Conservation (phyloP, 1,139 yeast genomes). For the Suhomyces bokatorum region DNA sequence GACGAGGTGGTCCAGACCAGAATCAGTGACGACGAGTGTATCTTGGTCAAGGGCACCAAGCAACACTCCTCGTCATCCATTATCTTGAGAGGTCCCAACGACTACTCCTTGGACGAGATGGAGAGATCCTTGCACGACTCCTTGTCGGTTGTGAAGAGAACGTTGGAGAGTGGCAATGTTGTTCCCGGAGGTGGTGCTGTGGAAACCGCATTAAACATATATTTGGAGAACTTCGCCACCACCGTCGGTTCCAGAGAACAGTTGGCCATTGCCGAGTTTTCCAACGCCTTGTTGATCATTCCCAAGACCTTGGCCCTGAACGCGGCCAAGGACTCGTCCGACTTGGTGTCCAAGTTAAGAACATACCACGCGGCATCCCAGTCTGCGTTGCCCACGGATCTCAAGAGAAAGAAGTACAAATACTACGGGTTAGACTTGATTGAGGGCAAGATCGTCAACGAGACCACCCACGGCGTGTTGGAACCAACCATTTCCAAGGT, state of each 20-base stretch:
- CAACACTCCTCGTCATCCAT: conserved; percentile 92
- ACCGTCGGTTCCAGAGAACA: conserved; percentile 98
- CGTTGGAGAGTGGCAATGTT: conserved; percentile 89
- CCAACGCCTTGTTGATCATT: conserved; percentile 81
- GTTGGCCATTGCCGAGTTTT: conserved; percentile 96
- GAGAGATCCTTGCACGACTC: conserved; percentile 96
- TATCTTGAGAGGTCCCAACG: conserved; percentile 94
- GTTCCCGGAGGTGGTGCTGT: conserved; percentile 99
- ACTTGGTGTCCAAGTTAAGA: conserved; percentile 89
- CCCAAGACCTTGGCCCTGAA: conserved; percentile 97
- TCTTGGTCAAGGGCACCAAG: conserved; percentile 88
- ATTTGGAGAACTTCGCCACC: conserved; percentile 95
- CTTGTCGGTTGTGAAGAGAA: conserved; percentile 90
- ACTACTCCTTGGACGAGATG: conserved; percentile 96
- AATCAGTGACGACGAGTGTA: conserved; percentile 96
- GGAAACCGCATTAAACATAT: conserved; percentile 92
- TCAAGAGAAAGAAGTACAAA: conserved; percentile 80
- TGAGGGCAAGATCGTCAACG: conserved; percentile 89
- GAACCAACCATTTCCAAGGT: conserved; percentile 95
- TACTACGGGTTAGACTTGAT: conserved; percentile 91
- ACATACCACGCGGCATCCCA: conserved; percentile 97
- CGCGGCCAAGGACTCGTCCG: conserved; percentile 97
- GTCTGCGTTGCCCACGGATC: conserved; percentile 75
- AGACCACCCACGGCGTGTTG: conserved; percentile 78
- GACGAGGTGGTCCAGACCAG: conserved; percentile 90